Evolutionary conservation across 495 filamentous ascomycete genomes (phyloP), one percentile per base, ranked within the genome.

Genomic region (Hypoxylon crocopeplum): DNA sequence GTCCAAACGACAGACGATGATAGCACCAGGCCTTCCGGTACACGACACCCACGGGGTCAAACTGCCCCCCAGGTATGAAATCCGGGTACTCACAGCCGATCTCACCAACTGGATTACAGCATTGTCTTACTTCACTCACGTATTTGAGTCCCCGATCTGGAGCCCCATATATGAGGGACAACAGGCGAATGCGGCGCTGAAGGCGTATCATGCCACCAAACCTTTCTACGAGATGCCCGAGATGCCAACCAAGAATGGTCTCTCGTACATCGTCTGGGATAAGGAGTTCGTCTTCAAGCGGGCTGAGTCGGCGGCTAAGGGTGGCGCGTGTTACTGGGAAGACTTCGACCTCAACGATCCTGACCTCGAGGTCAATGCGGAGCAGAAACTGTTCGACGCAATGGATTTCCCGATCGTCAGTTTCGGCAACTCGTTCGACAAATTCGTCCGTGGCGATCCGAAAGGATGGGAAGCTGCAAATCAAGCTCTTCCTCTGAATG

Each of bases 201-300:
- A 50, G 34, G 53, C 53, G 4, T 38, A 57, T 16, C 52, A 53
- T 21, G 40, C 30, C 16, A 47, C 51, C 10, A 65, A 61, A 30
- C 13, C 27, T 25, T 61, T 59, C 33, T 65, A 60, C 46, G 30
- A 51, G 45, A 41, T 59, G 44, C 62, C 62, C 2, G 56, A 65
- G 45, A 47, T 47, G 50, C 32, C 21, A 40, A 47, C 73, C 37
- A 59, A 62, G 16, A 76, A 72, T 17, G 77, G 76, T 27, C 38
- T 76, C 6, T 76, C 73, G 0, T 78, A 66, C 37, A 75, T 75
- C 47, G 68, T 81, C 13, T 79, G 79, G 67, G 74, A 81, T 67
- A 76, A 54, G 12, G 64, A 77, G 15, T 79, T 79, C 53, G 39
- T 61, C 8, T 82, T 73, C 69, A 78, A 76, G 57, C 55, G 54